These are phyloP conservation scores for Aspergillus sp. DNA, from an alignment of 2,329 filamentous ascomycete genomes.

Conservation along the genomic window DNA sequence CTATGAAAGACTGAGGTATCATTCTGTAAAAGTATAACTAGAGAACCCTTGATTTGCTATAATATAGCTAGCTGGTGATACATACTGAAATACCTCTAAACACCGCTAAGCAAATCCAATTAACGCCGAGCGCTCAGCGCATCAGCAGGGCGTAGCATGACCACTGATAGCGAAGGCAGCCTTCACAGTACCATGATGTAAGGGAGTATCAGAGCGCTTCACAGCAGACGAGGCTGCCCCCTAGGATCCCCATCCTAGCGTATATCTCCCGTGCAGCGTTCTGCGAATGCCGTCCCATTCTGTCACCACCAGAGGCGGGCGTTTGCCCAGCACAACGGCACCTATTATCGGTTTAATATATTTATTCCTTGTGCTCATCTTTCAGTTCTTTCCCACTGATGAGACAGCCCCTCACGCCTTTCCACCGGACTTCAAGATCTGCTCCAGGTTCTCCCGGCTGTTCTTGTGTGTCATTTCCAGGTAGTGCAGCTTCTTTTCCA, in stretches of 20 bases:
- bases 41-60: neutral
- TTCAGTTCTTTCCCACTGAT: neutral
- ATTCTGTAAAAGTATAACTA: neutral
- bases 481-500: conserved; percentile 89
- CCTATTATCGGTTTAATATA: neutral
- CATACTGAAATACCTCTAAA: neutral
- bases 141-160: neutral
- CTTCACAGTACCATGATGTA: neutral
- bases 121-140: neutral
- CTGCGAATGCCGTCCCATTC: neutral
- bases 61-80: neutral
- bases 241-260: neutral
- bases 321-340: neutral
- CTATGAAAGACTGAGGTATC: neutral
- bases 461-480: conserved; percentile 95
- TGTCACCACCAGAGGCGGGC: neutral
- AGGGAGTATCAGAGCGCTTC: neutral
- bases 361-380: neutral
- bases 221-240: neutral
- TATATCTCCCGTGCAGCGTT: neutral
- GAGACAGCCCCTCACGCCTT: conserved; percentile 27
- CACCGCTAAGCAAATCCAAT: neutral
- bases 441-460: conserved; percentile 85
- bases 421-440: conserved; percentile 69
- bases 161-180: neutral